Conservation (phyloP, 306 rosid genomes). For the Adenanthera pavonina region DNA sequence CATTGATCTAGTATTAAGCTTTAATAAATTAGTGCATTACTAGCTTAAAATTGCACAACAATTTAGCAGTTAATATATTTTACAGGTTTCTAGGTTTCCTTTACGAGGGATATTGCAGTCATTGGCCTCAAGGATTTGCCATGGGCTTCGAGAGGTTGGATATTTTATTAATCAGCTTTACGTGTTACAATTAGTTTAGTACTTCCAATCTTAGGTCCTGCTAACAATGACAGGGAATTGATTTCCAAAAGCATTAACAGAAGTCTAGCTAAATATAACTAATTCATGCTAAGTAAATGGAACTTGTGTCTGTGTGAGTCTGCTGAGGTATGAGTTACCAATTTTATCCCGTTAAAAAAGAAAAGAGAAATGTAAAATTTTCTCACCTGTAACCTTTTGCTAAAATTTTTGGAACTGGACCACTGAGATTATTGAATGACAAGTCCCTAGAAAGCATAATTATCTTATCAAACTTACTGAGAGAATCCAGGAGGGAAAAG, state of each 20-base stretch:
- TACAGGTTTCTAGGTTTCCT: not conserved
- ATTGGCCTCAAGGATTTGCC: not conserved
- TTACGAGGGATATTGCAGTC: slow-evolving; percentile 7
- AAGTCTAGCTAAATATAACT: not conserved
- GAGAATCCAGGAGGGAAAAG: slow-evolving; percentile 29
- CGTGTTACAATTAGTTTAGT: not conserved
- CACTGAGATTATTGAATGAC: slow-evolving; percentile 92
- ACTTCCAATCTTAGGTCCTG: not conserved
- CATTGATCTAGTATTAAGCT: slow-evolving; percentile 4
- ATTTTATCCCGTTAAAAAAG: not conserved
- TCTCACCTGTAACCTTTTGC: slow-evolving; percentile 90
- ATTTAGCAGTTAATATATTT: not conserved
- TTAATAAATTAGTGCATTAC: not conserved
- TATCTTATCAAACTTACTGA: slow-evolving; percentile 23
- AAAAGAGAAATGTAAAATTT: not conserved
- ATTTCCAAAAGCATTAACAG: slow-evolving; percentile 4
- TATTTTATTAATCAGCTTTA: not conserved
- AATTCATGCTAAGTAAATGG: not conserved
- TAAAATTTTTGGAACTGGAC: slow-evolving; percentile 84
- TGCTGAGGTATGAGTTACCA: not conserved
- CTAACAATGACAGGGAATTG: not conserved
- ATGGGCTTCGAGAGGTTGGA: not conserved
- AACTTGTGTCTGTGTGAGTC: not conserved
- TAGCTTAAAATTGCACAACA: slow-evolving; percentile 1
- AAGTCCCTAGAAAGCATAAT: slow-evolving; percentile 65